phyloP scores from a whole-genome alignment of 192 early-diverging fungal genomes.

The Gamsiella multidivaricata region DNA sequence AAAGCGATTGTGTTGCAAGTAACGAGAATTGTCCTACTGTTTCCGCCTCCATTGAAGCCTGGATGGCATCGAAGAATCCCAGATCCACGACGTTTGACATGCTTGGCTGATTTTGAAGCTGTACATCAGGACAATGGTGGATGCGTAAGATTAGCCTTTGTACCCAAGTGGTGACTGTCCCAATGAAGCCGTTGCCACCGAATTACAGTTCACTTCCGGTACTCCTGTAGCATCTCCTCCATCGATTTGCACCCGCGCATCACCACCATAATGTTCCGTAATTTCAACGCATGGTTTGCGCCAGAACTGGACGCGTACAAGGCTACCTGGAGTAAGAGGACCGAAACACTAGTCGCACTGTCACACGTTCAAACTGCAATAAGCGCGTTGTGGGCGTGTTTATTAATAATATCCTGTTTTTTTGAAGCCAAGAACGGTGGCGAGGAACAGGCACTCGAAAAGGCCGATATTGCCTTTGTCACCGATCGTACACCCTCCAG shows the following conservation, averaged over 20 bases:
- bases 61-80: conserved; percentile 52
- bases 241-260: not conserved
- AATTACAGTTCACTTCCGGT: no score
- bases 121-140: not conserved
- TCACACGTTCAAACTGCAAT: not conserved
- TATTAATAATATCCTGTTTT: not conserved
- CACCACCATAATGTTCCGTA: conserved; percentile 8
- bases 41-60: conserved; percentile 47
- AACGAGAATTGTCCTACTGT: conserved; percentile 14
- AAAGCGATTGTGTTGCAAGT: not conserved
- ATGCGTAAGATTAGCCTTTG: no score
- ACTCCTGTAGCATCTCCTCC: not conserved
- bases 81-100: conserved; percentile 48
- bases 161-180: no score
- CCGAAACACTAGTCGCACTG: not conserved
- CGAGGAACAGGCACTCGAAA: not conserved
- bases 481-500: conserved; percentile 3
- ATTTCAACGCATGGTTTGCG: conserved; percentile 38
- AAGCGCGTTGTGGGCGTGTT: not conserved
- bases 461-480: conserved; percentile 44
- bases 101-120: not conserved
- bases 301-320: conserved; percentile 27
- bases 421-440: conserved; percentile 30
- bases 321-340: conserved; percentile 24
- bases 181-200: no score